Conservation (phyloP, 2,329 filamentous ascomycete species). For the Chaetomium globosum region DNA sequence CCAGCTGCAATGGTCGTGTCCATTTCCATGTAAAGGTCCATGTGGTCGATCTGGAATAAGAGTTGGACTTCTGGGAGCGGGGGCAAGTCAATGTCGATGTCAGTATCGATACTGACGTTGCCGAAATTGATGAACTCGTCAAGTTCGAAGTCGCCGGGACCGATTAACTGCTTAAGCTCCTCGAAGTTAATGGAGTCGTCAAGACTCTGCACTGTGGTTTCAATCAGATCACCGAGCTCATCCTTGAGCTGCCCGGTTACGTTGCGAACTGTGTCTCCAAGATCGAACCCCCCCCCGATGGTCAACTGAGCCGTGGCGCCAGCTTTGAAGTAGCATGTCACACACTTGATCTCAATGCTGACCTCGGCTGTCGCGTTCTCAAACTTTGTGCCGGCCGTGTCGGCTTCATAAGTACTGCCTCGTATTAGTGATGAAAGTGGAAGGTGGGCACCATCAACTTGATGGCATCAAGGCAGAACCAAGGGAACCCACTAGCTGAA, state of each 20-base stretch:
- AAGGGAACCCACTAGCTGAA: constrained; percentile 36
- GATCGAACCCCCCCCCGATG: constrained; percentile 48
- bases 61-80: constrained; percentile 49
- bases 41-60: constrained; percentile 49
- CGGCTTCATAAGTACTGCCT: background rate
- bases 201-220: constrained; percentile 18
- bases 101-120: constrained; percentile 42
- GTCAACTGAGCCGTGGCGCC: constrained; percentile 48
- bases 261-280: constrained; percentile 41
- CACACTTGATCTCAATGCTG: constrained; percentile 50
- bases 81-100: constrained; percentile 49
- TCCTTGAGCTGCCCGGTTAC: constrained; percentile 41
- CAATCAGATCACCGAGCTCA: constrained; percentile 43
- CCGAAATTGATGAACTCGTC: constrained; percentile 34
- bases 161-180: constrained; percentile 36
- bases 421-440: background rate
- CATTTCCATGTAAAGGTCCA: constrained; percentile 57
- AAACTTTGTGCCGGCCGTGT: background rate
- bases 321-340: constrained; percentile 56
- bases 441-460: background rate
- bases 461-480: background rate
- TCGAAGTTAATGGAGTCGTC: background rate
- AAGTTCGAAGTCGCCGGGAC: constrained; percentile 40
- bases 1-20: constrained; percentile 48
- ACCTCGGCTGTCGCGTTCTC: constrained; percentile 32